These are phyloP conservation scores for Ophioceras dolichostomum DNA, from an alignment of 2,329 filamentous ascomycete genomes.

Conservation along the genomic window DNA sequence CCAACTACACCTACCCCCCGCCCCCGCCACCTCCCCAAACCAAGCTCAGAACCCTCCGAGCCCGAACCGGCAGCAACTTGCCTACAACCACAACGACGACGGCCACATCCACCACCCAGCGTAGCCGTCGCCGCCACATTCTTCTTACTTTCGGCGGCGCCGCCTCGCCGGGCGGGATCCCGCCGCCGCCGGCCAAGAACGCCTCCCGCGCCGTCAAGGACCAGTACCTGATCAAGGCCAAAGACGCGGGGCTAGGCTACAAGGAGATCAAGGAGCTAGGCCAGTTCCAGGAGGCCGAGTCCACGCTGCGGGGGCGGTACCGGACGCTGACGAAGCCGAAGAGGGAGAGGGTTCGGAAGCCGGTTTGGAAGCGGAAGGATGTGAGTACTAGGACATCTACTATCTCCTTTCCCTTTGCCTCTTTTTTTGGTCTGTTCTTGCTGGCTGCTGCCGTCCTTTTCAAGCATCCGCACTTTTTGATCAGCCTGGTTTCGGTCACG, in stretches of 20 bases:
- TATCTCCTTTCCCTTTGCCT: constrained; percentile 1
- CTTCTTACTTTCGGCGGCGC: too few relatives aligned
- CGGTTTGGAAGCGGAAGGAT: constrained; percentile 50
- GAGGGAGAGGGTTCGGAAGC: constrained; percentile 50
- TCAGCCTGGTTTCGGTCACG: too few relatives aligned
- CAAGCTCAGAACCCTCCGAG: too few relatives aligned
- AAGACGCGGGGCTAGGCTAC: constrained; percentile 48
- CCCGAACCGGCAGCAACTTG: too few relatives aligned
- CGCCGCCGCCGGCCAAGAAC: not conserved
- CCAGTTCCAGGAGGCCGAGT: constrained; percentile 52
- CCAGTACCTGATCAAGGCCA: constrained; percentile 39
- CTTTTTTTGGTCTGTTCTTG: not conserved
- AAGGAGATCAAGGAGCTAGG: constrained; percentile 46
- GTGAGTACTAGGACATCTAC: constrained; percentile 32
- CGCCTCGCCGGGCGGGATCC: too few relatives aligned
- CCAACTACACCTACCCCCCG: too few relatives aligned
- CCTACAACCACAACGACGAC: too few relatives aligned
- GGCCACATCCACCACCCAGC: too few relatives aligned
- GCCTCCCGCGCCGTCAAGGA: constrained; percentile 19
- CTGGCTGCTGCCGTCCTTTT: too few relatives aligned
- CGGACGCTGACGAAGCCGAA: constrained; percentile 53
- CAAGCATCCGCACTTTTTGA: too few relatives aligned
- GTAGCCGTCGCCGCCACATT: too few relatives aligned
- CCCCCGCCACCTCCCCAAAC: too few relatives aligned
- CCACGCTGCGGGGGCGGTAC: constrained; percentile 58